These are phyloP conservation scores for Chrysoporthe austroafricana DNA, from an alignment of 2,329 filamentous ascomycete species.

Conservation along the genomic window DNA sequence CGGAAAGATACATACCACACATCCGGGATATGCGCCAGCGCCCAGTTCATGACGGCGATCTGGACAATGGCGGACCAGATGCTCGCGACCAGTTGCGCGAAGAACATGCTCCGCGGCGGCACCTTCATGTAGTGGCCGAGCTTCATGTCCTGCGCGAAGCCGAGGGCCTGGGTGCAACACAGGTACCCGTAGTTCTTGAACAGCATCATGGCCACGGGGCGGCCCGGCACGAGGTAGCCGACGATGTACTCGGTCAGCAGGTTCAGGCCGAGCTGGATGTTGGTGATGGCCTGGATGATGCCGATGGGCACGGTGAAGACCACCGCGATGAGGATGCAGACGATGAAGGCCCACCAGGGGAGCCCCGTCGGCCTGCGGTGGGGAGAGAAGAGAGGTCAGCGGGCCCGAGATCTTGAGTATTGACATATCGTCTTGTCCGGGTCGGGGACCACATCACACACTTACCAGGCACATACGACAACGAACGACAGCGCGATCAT, in stretches of 20 bases:
- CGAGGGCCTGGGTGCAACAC: conserved; percentile 67
- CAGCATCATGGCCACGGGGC: conserved; percentile 75
- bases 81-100: conserved; percentile 61
- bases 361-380: conserved; percentile 51
- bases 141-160: conserved; percentile 69
- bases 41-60: conserved; percentile 69
- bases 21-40: conserved; percentile 62
- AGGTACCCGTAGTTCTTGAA: conserved; percentile 77
- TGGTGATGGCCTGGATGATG: conserved; percentile 64
- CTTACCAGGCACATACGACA: conserved; percentile 55
- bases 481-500: conserved; percentile 60
- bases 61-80: conserved; percentile 66
- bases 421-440: neutral
- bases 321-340: conserved; percentile 61
- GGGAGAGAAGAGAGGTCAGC: neutral
- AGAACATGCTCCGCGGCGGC: conserved; percentile 65
- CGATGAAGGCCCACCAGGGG: conserved; percentile 60
- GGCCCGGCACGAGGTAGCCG: conserved; percentile 73
- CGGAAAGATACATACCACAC: conserved; percentile 50
- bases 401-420: too few relatives aligned
- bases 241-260: conserved; percentile 75
- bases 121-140: conserved; percentile 72
- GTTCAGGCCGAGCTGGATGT: conserved; percentile 68
- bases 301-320: conserved; percentile 65
- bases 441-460: too few relatives aligned